These are phyloP conservation scores for Termitomyces eurrhizus DNA, from an alignment of 768 basidiomycete species.

Conservation along the genomic window DNA sequence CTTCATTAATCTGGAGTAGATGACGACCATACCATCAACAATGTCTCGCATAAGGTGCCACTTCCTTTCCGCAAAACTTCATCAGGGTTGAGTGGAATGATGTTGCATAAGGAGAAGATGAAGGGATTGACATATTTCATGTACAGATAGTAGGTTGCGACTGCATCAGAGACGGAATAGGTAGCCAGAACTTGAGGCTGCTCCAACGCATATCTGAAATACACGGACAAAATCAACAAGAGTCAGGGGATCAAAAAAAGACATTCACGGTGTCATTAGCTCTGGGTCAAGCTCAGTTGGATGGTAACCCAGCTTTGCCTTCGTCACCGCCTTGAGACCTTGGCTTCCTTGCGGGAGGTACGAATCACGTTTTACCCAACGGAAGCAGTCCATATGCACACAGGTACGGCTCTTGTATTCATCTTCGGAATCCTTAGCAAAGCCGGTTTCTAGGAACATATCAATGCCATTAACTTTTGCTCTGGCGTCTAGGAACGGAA, in stretches of 20 bases:
- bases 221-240: not conserved
- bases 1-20: not conserved
- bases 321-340: conserved; percentile 97
- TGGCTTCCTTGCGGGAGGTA: conserved; percentile 98
- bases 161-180: conserved; percentile 99
- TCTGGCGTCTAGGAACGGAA: conserved; percentile 90
- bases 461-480: conserved; percentile 88
- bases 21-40: conserved; percentile 82
- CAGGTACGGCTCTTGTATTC: conserved; percentile 93
- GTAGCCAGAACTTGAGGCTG: conserved; percentile 93
- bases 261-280: conserved; percentile 95
- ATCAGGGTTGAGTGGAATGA: conserved; percentile 94
- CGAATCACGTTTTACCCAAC: conserved; percentile 99
- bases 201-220: conserved; percentile 84
- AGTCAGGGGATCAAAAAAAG: not conserved
- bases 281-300: conserved; percentile 98
- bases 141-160: conserved; percentile 99
- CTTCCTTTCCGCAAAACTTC: conserved; percentile 95
- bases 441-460: conserved; percentile 95
- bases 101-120: conserved; percentile 98
- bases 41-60: conserved; percentile 95
- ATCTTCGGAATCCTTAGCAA: conserved; percentile 85
- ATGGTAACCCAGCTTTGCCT: conserved; percentile 92
- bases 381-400: conserved; percentile 98
- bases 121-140: conserved; percentile 99